phyloP scores from a whole-genome alignment of 176 grass and related monocot species.

The Oryza coarctata region DNA sequence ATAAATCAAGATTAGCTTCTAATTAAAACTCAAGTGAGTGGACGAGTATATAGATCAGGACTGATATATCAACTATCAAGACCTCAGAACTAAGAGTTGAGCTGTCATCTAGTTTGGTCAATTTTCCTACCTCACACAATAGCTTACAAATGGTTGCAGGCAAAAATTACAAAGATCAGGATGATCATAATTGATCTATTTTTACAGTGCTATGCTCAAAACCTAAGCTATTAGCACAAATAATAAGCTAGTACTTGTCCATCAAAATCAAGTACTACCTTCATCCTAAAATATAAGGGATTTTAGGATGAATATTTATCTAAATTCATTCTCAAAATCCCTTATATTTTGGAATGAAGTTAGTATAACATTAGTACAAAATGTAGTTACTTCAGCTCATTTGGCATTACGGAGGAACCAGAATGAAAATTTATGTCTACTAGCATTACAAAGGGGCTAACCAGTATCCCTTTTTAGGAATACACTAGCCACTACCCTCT shows the following conservation, averaged over 20 bases:
- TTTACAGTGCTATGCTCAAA: neutral
- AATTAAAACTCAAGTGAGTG: neutral
- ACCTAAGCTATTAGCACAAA: neutral
- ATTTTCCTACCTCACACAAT: neutral
- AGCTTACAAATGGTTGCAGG: constrained; percentile 7
- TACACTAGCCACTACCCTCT: neutral
- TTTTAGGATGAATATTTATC: too few relatives aligned
- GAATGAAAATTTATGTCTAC: neutral
- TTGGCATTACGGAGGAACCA: neutral
- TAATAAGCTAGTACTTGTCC: neutral
- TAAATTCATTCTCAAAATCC: too few relatives aligned
- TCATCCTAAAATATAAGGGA: too few relatives aligned
- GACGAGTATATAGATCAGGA: neutral
- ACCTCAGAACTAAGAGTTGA: too few relatives aligned
- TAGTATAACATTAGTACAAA: neutral
- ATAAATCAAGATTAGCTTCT: neutral
- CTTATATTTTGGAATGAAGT: too few relatives aligned
- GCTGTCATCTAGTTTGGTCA: neutral
- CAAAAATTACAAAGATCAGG: neutral
- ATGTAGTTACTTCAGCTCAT: neutral
- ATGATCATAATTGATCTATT: neutral
- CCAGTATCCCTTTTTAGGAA: neutral
- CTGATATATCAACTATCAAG: too few relatives aligned
- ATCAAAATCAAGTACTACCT: too few relatives aligned
- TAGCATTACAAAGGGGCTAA: neutral